A percentile compares a stretch with the other conserved stretches of the same genome.
phyloP scores from a whole-genome alignment of 441 rosid species.

The Populus hybrid region DNA sequence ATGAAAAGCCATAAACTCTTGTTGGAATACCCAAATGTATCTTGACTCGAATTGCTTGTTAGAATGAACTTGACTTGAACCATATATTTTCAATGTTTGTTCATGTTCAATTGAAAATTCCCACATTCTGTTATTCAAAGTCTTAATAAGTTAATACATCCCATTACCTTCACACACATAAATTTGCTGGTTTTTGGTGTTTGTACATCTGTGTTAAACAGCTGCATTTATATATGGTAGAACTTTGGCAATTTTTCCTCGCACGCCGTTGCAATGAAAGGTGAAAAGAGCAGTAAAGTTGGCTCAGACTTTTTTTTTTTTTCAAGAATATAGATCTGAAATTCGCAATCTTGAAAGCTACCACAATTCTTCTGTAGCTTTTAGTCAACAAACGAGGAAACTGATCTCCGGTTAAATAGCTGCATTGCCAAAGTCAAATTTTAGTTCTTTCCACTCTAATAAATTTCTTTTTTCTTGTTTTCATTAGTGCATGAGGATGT shows the following conservation, averaged over 20 bases:
- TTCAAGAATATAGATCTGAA: background rate
- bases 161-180: background rate
- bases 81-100: background rate
- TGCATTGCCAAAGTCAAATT: background rate
- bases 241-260: background rate
- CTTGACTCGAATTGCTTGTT: too few relatives aligned
- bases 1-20: too few relatives aligned
- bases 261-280: background rate
- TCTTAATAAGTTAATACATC: background rate
- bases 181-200: background rate
- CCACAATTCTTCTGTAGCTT: background rate
- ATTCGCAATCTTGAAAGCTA: background rate
- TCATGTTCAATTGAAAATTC: background rate
- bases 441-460: background rate
- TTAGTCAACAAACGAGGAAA: background rate
- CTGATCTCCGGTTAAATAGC: background rate
- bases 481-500: background rate
- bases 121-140: background rate
- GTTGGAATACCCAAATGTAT: too few relatives aligned
- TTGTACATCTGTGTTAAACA: background rate
- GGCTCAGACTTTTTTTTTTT: background rate
- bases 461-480: background rate
- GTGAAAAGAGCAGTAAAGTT: background rate
- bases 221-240: background rate
- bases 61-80: too few relatives aligned